These are phyloP conservation scores for Zymoseptoria pseudotritici DNA, from an alignment of 2,329 filamentous ascomycete genomes.

Conservation along the genomic window DNA sequence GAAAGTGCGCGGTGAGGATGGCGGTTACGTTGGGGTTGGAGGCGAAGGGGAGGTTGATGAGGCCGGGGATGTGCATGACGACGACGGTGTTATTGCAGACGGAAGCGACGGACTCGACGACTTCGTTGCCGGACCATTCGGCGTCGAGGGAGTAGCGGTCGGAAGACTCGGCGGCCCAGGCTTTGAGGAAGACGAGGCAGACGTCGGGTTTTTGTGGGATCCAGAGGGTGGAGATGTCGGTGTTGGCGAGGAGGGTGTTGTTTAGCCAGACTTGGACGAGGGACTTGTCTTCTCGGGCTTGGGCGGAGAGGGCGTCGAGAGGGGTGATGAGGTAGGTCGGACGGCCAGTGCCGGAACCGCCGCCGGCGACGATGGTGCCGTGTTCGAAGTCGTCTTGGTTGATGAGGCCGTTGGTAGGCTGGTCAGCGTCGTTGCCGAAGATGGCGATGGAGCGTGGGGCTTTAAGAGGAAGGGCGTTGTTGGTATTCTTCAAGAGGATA, in stretches of 20 bases:
- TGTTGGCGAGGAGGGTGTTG: constrained; percentile 28
- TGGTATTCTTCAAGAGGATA: constrained; percentile 43
- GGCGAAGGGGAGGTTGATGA: constrained; percentile 33
- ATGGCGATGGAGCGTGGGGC: constrained; percentile 41
- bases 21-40: constrained; percentile 27
- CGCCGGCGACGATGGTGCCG: constrained; percentile 36
- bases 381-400: constrained; percentile 20
- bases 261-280: constrained; percentile 33
- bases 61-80: constrained; percentile 36
- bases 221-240: constrained; percentile 44
- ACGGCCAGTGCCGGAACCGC: constrained; percentile 31
- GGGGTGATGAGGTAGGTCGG: constrained; percentile 31
- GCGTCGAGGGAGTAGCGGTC: constrained; percentile 32
- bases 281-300: constrained; percentile 7
- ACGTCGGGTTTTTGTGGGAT: constrained; percentile 43
- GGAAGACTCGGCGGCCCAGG: constrained; percentile 34
- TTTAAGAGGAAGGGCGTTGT: constrained; percentile 45
- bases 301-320: constrained; percentile 30
- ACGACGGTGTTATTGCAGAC: constrained; percentile 47
- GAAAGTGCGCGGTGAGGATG: constrained; percentile 22
- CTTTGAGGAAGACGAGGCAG: constrained; percentile 51
- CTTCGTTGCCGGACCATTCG: constrained; percentile 32
- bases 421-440: constrained; percentile 44
- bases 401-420: constrained; percentile 39
- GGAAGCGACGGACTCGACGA: constrained; percentile 38